Evolutionary conservation across 345 rosid species (phyloP).

Genomic region (Citrus sp.): DNA sequence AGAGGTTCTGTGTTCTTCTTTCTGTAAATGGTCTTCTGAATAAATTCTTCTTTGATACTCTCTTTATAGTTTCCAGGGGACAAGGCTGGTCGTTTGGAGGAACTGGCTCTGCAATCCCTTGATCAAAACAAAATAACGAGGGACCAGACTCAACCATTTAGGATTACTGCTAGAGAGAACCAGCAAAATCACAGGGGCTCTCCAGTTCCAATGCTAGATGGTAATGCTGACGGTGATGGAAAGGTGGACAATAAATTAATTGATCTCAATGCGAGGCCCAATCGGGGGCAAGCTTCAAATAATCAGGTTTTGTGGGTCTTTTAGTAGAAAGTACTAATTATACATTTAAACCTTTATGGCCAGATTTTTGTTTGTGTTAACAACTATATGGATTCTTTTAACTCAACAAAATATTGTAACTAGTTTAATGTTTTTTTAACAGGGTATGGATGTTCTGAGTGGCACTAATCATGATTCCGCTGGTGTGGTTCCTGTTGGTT

Average conservation of each 20-base stretch:
- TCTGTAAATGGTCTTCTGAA: background rate
- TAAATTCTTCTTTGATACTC: conserved; percentile 11
- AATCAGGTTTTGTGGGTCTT: conserved; percentile 37
- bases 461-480: conserved; percentile 49
- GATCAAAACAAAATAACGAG: conserved; percentile 32
- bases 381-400: background rate
- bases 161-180: conserved; percentile 32
- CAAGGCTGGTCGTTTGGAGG: conserved; percentile 45
- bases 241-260: conserved; percentile 50
- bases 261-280: conserved; percentile 72
- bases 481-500: conserved; percentile 54
- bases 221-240: conserved; percentile 39
- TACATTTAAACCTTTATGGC: background rate
- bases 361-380: background rate
- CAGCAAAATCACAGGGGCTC: conserved; percentile 44
- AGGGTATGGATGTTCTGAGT: conserved; percentile 51
- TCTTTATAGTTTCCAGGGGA: conserved; percentile 75
- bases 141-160: conserved; percentile 37
- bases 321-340: background rate
- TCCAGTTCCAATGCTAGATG: conserved; percentile 27
- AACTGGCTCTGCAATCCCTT: conserved; percentile 30
- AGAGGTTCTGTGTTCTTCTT: background rate
- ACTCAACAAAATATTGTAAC: background rate
- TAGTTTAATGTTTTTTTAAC: conserved; percentile 24
- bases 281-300: conserved; percentile 49